Base-by-base conservation (phyloP, 164 flowering plant species). In the Dillenia turbinata region DNA sequence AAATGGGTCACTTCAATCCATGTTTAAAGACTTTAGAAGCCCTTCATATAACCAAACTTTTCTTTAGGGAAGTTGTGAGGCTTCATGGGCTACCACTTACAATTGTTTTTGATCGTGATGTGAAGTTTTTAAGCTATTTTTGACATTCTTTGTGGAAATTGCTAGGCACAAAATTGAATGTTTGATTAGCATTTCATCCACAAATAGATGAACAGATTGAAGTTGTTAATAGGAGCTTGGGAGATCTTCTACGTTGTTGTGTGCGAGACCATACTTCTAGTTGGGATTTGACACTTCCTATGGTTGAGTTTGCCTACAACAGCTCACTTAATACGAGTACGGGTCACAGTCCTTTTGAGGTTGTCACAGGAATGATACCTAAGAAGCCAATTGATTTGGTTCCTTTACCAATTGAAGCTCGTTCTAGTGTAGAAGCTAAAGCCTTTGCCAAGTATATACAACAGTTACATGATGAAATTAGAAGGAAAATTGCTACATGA, bases 301-400 rank as follows among this genome's bases (percentile, higher is more conserved):
- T 52, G 26, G 12, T 48, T 11, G 56, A 61, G 19, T 61, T 52
- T 51, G 47, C 64, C 2, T 61, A 52, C 12, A 61, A 52, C 17
- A 44, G 24, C 22, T 19, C 22, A 19, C 1, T 19, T 19, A 19
- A 19, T 19, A 19, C 1, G 22, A 19, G 22, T 19, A 19, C 22
- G 1, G 45, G 54, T 19, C 17, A 8, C 12, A 48, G 45, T 11
- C 54, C 44, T 9, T 48, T 60, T 60, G 62, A 60, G 52, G 26
- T 11, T 7, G 51, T 60, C 2, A 24, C 5, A 12, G 48, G 26
- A 2, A 14, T 61, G 10, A 24, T 49, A n/a, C 54, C 45, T 6
- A 49, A 45, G 53, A 60, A 49, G 12, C 63, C 48, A 9, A 50
- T 50, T 49, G 47, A 49, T n/a, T 49, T 61, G 9, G 24, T 49